These are phyloP conservation scores for Dothistroma pini DNA, from an alignment of 2,329 filamentous ascomycete genomes.

Conservation along the genomic window DNA sequence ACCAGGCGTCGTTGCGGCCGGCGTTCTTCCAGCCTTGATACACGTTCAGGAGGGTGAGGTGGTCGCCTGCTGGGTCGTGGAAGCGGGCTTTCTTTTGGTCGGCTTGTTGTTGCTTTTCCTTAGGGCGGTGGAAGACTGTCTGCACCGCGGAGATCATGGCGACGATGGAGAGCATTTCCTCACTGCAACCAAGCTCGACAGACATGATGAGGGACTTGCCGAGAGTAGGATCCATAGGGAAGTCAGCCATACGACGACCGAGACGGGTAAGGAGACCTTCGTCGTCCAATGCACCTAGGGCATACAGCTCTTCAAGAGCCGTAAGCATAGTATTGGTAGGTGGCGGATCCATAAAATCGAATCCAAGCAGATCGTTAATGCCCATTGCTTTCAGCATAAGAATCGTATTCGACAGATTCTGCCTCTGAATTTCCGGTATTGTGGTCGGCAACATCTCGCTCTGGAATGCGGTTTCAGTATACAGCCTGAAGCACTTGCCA, in stretches of 20 bases:
- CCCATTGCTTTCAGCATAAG: slow-evolving; percentile 99
- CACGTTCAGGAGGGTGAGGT: slow-evolving; percentile 91
- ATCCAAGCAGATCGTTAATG: slow-evolving; percentile 94
- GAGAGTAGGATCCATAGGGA: slow-evolving; percentile 92
- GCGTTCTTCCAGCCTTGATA: slow-evolving; percentile 95
- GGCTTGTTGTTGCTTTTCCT: slow-evolving; percentile 93
- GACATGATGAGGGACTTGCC: slow-evolving; percentile 87
- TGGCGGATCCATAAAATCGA: slow-evolving; percentile 98
- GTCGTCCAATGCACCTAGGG: slow-evolving; percentile 85
- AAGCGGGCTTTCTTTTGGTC: slow-evolving; percentile 98
- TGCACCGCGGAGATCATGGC: slow-evolving; percentile 81
- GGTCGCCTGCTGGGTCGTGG: slow-evolving; percentile 90
- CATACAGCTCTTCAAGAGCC: slow-evolving; percentile 91
- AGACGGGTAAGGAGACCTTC: slow-evolving; percentile 89
- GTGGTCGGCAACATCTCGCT: slow-evolving; percentile 96
- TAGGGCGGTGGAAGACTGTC: slow-evolving; percentile 88
- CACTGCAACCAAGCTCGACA: slow-evolving; percentile 82
- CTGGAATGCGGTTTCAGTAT: slow-evolving; percentile 92
- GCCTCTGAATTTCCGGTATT: slow-evolving; percentile 92
- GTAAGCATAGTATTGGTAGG: slow-evolving; percentile 98
- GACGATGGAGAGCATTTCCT: slow-evolving; percentile 91
- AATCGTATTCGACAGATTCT: slow-evolving; percentile 89
- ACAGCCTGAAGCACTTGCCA: slow-evolving; percentile 92
- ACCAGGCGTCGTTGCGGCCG: slow-evolving; percentile 83
- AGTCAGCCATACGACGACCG: slow-evolving; percentile 96